These are phyloP conservation scores for Penicillium aurantiogriseum DNA, from an alignment of 2,329 filamentous ascomycete genomes.

Conservation along the genomic window DNA sequence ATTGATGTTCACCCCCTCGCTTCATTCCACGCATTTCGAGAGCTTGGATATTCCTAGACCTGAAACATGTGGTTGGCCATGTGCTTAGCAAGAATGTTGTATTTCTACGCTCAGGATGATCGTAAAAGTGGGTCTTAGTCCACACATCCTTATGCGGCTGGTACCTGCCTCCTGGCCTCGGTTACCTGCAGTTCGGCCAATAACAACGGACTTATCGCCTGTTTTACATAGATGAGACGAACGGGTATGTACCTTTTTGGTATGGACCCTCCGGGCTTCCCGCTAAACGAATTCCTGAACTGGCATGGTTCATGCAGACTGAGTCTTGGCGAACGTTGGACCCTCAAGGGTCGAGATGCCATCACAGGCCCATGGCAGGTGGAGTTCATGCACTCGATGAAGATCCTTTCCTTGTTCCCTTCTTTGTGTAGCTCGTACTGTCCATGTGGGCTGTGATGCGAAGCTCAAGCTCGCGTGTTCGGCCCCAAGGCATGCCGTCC, in stretches of 20 bases:
- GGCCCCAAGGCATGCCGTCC: constrained; percentile 15
- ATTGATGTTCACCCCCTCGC: constrained; percentile 17
- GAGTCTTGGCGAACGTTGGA: constrained; percentile 5
- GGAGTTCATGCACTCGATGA: constrained; percentile 15
- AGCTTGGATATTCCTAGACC: constrained; percentile 11
- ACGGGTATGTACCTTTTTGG: constrained; percentile 18
- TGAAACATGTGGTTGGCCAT: constrained; percentile 28
- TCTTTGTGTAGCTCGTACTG: constrained; percentile 13
- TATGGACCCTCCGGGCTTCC: constrained; percentile 4
- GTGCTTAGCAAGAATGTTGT: constrained; percentile 15
- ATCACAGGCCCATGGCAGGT: constrained; percentile 19
- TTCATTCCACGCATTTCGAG: constrained; percentile 20
- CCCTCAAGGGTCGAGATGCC: constrained; percentile 18
- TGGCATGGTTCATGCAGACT: constrained; percentile 20
- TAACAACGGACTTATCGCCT: constrained; percentile 19
- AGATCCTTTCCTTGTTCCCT: constrained; percentile 20
- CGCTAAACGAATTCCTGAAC: constrained; percentile 13
- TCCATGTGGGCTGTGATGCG: constrained; percentile 23
- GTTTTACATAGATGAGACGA: constrained; percentile 15
- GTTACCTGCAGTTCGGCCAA: constrained; percentile 18
- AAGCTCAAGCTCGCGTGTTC: constrained; percentile 23
- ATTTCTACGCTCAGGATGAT: constrained; percentile 6
- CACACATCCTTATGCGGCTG: constrained; percentile 13
- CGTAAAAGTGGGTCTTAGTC: constrained; percentile 5
- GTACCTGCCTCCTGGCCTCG: constrained; percentile 22